phyloP scores from a whole-genome alignment of 2,329 filamentous ascomycete species.

The Penicillium olsonii region DNA sequence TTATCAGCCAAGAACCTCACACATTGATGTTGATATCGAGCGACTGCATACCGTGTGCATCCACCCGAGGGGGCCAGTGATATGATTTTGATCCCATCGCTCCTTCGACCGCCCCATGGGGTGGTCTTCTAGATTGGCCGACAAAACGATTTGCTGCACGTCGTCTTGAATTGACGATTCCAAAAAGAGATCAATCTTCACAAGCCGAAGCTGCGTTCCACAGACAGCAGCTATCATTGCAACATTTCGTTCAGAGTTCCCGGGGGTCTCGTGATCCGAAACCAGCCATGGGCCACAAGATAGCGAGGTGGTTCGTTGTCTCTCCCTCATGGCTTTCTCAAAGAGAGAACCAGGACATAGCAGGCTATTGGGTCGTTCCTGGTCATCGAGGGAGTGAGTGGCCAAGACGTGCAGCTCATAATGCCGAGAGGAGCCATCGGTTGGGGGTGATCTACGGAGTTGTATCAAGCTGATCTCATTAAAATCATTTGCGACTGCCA shows the following conservation, averaged over 20 bases:
- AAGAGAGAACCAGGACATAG: conserved; percentile 33
- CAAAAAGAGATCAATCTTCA: conserved; percentile 25
- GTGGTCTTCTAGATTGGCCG: conserved; percentile 18
- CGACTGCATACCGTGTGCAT: conserved; percentile 28
- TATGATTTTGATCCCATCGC: conserved; percentile 16
- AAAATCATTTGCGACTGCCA: conserved; percentile 42
- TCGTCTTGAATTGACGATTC: conserved; percentile 2
- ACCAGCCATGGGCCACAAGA: conserved; percentile 38
- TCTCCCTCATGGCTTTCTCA: conserved; percentile 26
- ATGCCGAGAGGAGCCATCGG: conserved; percentile 1
- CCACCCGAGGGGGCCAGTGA: conserved; percentile 38
- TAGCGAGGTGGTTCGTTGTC: conserved; percentile 28
- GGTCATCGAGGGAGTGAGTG: conserved; percentile 18
- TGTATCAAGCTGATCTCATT: conserved; percentile 39
- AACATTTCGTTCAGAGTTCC: conserved; percentile 16
- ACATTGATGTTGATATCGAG: background rate
- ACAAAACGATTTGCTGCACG: conserved; percentile 6
- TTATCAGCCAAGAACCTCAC: conserved; percentile 6
- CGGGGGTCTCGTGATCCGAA: background rate
- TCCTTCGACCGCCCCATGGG: conserved; percentile 1
- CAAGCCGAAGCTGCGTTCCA: conserved; percentile 30
- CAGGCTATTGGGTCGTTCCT: conserved; percentile 13
- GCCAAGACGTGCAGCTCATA: conserved; percentile 32
- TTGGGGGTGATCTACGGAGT: conserved; percentile 18
- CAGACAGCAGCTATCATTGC: conserved; percentile 31